phyloP scores from a whole-genome alignment of 805 yeast species.

The Starmerella tilneyi region DNA sequence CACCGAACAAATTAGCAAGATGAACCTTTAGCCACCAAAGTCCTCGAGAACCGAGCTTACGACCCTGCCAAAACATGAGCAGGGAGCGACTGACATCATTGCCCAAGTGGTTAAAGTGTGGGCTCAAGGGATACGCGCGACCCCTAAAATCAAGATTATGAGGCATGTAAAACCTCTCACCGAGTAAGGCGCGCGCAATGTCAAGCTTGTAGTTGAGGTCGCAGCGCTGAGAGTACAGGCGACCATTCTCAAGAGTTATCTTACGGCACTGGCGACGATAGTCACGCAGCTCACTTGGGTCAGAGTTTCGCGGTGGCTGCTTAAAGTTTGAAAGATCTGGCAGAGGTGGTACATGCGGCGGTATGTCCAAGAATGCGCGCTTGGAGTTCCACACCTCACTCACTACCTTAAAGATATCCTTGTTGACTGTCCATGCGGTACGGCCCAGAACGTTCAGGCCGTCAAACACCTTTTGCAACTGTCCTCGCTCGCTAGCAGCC shows the following conservation, averaged over 20 bases:
- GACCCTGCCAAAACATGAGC: conserved; percentile 51
- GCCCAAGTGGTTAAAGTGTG: conserved; percentile 55
- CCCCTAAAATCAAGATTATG: conserved; percentile 58
- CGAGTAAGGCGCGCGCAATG: conserved; percentile 82
- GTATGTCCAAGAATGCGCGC: conserved; percentile 58
- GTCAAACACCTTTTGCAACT: conserved; percentile 54
- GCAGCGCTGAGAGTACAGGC: conserved; percentile 78
- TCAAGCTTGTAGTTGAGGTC: conserved; percentile 88
- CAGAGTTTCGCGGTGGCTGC: conserved; percentile 54
- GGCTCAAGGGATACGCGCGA: conserved; percentile 54
- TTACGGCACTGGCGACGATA: conserved; percentile 56
- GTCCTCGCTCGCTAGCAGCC: conserved; percentile 66
- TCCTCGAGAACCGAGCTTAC: conserved; percentile 43
- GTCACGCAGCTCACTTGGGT: conserved; percentile 58
- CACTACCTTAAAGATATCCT: conserved; percentile 54
- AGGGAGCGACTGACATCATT: conserved; percentile 51
- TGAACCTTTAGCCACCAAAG: conserved; percentile 53
- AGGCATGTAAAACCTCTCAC: conserved; percentile 51
- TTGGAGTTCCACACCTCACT: conserved; percentile 83
- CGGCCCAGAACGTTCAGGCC: conserved; percentile 80
- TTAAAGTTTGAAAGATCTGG: conserved; percentile 41
- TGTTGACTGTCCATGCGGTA: conserved; percentile 89
- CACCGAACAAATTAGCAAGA: conserved; percentile 49
- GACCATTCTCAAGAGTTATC: conserved; percentile 49
- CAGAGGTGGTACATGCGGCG: conserved; percentile 37